Evolutionary conservation across 225 moss, liverwort and hornwort species (phyloP).

Genomic region (Sphagnum contortum): DNA sequence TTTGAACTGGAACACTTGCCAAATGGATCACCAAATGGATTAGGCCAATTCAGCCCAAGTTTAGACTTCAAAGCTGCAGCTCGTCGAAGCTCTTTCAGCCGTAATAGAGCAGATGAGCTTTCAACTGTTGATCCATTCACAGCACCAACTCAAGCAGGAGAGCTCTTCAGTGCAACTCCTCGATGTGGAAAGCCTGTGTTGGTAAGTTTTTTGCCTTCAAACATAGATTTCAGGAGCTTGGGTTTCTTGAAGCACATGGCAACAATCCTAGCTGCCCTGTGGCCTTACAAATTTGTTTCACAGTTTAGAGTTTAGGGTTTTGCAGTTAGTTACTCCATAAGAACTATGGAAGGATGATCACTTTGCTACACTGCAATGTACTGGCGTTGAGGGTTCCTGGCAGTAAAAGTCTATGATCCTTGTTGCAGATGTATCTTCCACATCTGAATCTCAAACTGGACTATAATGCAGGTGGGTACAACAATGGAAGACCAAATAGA

Average conservation of each 20-base stretch:
- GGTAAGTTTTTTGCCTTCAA: slow-evolving; percentile 11
- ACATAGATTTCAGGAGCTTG: too few species aligned
- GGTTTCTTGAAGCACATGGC: too few species aligned
- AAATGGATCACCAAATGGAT: slow-evolving; percentile 42
- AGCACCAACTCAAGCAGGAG: slow-evolving; percentile 93
- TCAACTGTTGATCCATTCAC: slow-evolving; percentile 58
- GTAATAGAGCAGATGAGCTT: slow-evolving; percentile 56
- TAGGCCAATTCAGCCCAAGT: slow-evolving; percentile 41
- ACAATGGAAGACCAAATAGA: slow-evolving; percentile 98
- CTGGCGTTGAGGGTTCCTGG: too few species aligned
- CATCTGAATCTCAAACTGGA: too few species aligned
- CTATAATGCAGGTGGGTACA: slow-evolving; percentile 64
- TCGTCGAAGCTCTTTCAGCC: slow-evolving; percentile 82
- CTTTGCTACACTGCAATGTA: too few species aligned
- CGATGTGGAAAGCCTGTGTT: slow-evolving; percentile 83
- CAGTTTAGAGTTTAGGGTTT: too few species aligned
- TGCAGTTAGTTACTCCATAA: too few species aligned
- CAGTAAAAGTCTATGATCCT: too few species aligned
- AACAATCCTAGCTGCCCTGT: too few species aligned
- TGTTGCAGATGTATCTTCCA: too few species aligned
- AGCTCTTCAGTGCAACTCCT: slow-evolving; percentile 85
- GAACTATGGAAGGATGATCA: too few species aligned
- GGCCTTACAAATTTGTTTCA: too few species aligned
- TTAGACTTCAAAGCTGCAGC: slow-evolving; percentile 50
- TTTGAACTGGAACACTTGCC: slow-evolving; percentile 66